These are phyloP conservation scores for Sorghum bicolor DNA, from an alignment of 176 grass and related monocot genomes.

Conservation along the genomic window DNA sequence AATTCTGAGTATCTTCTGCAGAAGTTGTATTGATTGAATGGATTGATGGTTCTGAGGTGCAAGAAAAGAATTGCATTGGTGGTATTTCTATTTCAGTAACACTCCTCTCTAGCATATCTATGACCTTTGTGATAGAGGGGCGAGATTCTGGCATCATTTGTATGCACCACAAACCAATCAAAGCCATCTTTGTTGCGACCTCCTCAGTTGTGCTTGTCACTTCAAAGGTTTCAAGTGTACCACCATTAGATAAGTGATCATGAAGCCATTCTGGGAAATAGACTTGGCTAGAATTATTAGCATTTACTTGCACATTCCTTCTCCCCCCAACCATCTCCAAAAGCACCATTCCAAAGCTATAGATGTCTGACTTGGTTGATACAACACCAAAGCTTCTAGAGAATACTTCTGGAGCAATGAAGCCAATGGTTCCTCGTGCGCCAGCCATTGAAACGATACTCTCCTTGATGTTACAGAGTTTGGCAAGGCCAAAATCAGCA, in stretches of 20 bases:
- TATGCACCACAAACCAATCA: constrained; percentile 21
- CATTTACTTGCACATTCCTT: constrained; percentile 19
- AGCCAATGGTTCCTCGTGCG: constrained; percentile 50
- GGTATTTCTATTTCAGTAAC: constrained; percentile 37
- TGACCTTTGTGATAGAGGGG: constrained; percentile 6
- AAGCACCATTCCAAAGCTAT: constrained; percentile 54
- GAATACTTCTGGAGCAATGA: constrained; percentile 56
- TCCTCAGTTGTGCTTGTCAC: constrained; percentile 1
- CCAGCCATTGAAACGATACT: constrained; percentile 51
- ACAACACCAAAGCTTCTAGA: constrained; percentile 39
- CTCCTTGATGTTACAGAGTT: constrained; percentile 44
- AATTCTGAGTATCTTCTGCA: not conserved
- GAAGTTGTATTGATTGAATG: not conserved
- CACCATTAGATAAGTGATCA: constrained; percentile 16
- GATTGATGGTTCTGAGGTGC: not conserved
- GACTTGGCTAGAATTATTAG: not conserved
- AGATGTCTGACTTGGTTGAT: constrained; percentile 47
- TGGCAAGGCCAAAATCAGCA: constrained; percentile 56
- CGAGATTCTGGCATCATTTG: constrained; percentile 15
- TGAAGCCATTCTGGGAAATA: constrained; percentile 5
- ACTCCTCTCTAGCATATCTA: constrained; percentile 17
- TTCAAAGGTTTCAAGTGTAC: not conserved
- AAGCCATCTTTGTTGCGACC: not conserved
- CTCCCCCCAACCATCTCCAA: constrained; percentile 53
- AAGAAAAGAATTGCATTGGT: constrained; percentile 22